phyloP scores from a whole-genome alignment of 2,329 filamentous ascomycete species.

The Pezizomycotina sp. region DNA sequence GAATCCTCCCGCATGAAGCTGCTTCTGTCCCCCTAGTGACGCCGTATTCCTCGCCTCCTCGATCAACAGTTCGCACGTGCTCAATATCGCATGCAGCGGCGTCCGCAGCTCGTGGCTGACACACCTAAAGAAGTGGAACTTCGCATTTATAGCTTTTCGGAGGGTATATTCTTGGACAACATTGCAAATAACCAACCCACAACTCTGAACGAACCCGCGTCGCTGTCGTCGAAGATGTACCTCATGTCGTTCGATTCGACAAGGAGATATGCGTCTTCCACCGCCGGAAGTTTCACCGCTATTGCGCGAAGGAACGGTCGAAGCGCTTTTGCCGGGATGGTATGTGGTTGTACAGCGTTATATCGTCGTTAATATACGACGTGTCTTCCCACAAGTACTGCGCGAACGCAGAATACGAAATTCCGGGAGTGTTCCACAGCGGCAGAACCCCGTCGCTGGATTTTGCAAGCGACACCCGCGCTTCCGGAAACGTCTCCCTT shows the following conservation, averaged over 20 bases:
- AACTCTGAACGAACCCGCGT: conserved; percentile 33
- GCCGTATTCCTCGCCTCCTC: conserved; percentile 29
- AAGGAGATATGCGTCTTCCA: conserved; percentile 27
- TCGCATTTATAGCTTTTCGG: conserved; percentile 31
- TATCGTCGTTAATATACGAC: conserved; percentile 30
- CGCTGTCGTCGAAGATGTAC: conserved; percentile 34
- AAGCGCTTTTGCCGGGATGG: conserved; percentile 23
- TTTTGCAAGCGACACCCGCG: conserved; percentile 26
- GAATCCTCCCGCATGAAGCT: conserved; percentile 23
- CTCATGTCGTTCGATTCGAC: conserved; percentile 32
- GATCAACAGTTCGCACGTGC: conserved; percentile 30
- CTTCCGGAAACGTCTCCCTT: conserved; percentile 28
- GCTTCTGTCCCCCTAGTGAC: no score
- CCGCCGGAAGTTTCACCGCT: conserved; percentile 28
- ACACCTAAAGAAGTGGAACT: conserved; percentile 33
- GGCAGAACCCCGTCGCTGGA: conserved; percentile 23
- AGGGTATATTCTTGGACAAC: conserved; percentile 30
- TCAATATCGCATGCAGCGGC: conserved; percentile 35
- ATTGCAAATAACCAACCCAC: conserved; percentile 30
- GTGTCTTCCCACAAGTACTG: conserved; percentile 34
- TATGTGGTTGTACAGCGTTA: conserved; percentile 29
- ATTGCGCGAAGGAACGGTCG: conserved; percentile 30
- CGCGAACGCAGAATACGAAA: conserved; percentile 27
- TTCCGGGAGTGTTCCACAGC: conserved; percentile 24
- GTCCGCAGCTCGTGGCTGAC: conserved; percentile 36